Evolutionary conservation across 108 stramenopile species (phyloP).

Genomic region (Parietichytrium sp.): DNA sequence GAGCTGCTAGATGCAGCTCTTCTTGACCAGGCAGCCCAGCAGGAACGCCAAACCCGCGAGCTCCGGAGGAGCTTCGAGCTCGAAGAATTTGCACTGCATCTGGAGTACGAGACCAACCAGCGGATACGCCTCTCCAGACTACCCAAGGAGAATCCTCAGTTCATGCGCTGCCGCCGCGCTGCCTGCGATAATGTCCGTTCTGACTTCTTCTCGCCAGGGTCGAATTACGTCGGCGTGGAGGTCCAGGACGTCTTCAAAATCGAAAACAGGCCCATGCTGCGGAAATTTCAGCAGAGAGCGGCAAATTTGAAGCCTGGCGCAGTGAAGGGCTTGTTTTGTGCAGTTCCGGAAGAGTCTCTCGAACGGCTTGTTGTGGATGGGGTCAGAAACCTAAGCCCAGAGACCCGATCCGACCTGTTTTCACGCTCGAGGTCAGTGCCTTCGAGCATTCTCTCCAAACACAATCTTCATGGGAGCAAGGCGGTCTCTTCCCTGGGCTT

Average conservation of each 20-base stretch:
- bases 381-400: background rate
- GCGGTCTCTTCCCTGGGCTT: background rate
- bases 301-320: conserved; percentile 42
- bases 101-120: conserved; percentile 50
- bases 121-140: conserved; percentile 48
- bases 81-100: conserved; percentile 22
- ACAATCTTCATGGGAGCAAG: no score
- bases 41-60: background rate
- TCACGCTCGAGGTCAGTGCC: no score
- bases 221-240: conserved; percentile 43
- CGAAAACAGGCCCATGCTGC: conserved; percentile 40
- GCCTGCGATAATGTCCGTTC: conserved; percentile 52
- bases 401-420: no score
- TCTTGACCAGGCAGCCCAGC: background rate
- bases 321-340: conserved; percentile 58
- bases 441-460: no score
- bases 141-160: conserved; percentile 47
- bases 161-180: conserved; percentile 53
- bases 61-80: background rate
- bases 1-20: background rate
- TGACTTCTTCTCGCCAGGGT: conserved; percentile 46
- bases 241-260: conserved; percentile 57
- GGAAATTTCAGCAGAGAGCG: conserved; percentile 45
- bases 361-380: conserved; percentile 49
- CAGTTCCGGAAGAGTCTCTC: conserved; percentile 45